Evolutionary conservation across 1,284 basidiomycete genomes (phyloP).

Genomic region (Leccinum huronense): DNA sequence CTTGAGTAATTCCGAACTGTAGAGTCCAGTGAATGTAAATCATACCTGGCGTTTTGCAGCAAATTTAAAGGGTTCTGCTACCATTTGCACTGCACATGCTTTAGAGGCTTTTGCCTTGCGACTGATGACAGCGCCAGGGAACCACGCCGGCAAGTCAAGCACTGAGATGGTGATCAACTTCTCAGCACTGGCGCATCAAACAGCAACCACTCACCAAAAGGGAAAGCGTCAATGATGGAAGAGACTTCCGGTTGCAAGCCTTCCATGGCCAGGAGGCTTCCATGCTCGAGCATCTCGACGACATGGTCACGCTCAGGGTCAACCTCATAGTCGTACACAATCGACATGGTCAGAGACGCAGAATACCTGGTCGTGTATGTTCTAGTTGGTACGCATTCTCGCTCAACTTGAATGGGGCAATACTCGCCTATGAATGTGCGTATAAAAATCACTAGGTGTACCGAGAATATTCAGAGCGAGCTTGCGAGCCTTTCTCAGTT

Average conservation of each 20-base stretch:
- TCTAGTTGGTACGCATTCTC: not conserved
- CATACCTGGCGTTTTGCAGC: conserved; percentile 19
- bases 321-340: conserved; percentile 31
- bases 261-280: conserved; percentile 15
- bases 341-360: conserved; percentile 25
- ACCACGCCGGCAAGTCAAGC: conserved; percentile 28
- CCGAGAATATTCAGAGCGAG: conserved; percentile 22
- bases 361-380: conserved; percentile 19
- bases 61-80: conserved; percentile 23
- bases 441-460: conserved; percentile 15
- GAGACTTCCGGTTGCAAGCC: conserved; percentile 24
- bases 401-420: not conserved
- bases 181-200: not conserved
- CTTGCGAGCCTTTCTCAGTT: conserved; percentile 23
- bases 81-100: conserved; percentile 18
- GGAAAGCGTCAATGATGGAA: conserved; percentile 20
- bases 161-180: conserved; percentile 15
- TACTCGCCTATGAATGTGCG: conserved; percentile 22
- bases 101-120: conserved; percentile 20
- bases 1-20: conserved; percentile 1
- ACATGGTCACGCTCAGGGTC: conserved; percentile 18
- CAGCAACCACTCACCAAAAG: conserved; percentile 19
- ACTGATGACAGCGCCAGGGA: conserved; percentile 22
- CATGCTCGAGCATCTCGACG: conserved; percentile 24
- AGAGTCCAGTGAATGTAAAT: not conserved